Base-by-base conservation (phyloP, 306 rosid species). In the Elaeagnus macrophylla region DNA sequence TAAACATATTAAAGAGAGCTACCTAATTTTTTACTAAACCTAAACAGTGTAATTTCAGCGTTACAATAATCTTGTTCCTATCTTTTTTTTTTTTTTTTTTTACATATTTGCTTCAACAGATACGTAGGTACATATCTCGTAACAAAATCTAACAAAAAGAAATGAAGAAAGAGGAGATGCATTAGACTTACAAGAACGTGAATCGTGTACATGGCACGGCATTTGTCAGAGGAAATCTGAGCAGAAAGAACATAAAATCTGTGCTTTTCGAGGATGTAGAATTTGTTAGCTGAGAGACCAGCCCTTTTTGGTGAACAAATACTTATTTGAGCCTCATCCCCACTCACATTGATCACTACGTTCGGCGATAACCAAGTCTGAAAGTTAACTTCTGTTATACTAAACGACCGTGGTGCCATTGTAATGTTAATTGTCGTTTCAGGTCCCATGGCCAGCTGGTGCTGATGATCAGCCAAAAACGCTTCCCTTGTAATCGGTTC, bases 231-330 rank as follows among this genome's bases (percentile, higher is more conserved):
- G 0, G 57, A 51, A 20, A 80, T 43, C 56, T 71, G 82, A 56
- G 85, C 80, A 56, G 80, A 78, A 5, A 77, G n/a, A 5, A 89
- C 77, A 7, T 79, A 75, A 9, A 83, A 71, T 5, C 54, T 54
- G 61, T 83, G 52, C 76, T 81, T 85, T 20, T 85, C 77, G 2
- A 89, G 18, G 51, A 85, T 75, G 52, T 48, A 67, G 67, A 75
- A 77, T 2, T 83, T 61, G 35, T 62, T 35, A 7, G 82, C 20
- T 37, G 73, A 64, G 8, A 81, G 55, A 6, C 94, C 75, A 0
- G 54, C 47, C 59, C 75, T 82, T 67, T 38, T 60, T 6, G 57
- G 35, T 0, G 82, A 46, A 20, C 72, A 85, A 5, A 85, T 59
- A 59, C 73, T 57, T 48, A 77, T 71, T 15, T 85, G 89, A 38